Evolutionary conservation across 176 grass and related monocot genomes (phyloP).

Genomic region (Oropetium thomaeum): DNA sequence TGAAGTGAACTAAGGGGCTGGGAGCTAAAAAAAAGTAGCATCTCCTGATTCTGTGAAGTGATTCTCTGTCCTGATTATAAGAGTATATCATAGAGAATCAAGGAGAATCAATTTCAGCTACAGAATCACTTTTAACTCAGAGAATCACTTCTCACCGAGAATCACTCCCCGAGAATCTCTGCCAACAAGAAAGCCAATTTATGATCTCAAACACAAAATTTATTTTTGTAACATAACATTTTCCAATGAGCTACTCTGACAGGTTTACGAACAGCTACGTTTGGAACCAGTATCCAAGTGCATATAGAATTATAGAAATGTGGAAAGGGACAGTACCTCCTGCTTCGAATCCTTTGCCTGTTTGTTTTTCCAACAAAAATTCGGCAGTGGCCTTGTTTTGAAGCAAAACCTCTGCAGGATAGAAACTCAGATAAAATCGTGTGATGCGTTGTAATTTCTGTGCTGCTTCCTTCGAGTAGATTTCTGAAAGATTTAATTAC

Average conservation of each 20-base stretch:
- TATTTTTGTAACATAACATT: not conserved
- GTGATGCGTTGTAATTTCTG: not conserved
- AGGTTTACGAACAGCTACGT: not conserved
- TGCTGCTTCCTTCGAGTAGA: not conserved
- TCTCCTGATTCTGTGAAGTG: no score
- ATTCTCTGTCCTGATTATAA: no score
- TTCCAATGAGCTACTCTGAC: not conserved
- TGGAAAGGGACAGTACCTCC: slow-evolving; percentile 40
- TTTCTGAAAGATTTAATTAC: not conserved
- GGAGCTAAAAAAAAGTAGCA: no score
- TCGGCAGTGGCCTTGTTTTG: slow-evolving; percentile 51
- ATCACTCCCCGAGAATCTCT: no score
- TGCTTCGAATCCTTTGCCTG: slow-evolving; percentile 40
- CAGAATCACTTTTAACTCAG: no score
- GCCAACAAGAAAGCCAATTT: not conserved
- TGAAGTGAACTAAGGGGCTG: no score
- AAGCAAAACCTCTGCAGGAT: slow-evolving; percentile 49
- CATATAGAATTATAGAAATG: not conserved
- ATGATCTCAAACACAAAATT: not conserved
- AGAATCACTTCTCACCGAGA: no score
- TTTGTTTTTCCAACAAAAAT: slow-evolving; percentile 60
- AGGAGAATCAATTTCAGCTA: no score
- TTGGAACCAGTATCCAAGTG: not conserved
- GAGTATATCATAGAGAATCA: no score
- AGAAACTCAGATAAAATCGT: not conserved